Evolutionary conservation across 371 early-diverging fungal species (phyloP), one percentile per base, ranked within the genome.

Genomic region (Apophysomyces variabilis): DNA sequence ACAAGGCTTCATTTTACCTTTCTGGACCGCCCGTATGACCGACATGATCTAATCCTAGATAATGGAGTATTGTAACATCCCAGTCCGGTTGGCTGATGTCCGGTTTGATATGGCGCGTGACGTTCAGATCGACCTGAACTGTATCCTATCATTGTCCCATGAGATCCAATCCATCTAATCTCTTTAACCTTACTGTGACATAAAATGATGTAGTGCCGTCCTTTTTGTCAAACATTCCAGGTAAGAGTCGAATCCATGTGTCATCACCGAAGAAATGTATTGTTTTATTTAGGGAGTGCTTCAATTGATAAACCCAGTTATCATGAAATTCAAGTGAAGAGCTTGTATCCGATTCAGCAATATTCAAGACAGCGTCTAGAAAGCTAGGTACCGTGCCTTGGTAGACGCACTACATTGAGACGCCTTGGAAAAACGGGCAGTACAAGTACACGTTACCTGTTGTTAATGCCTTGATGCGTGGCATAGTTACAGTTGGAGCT

Each of bases 401-500:
- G 21, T 6, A 50, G 5, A 50, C 21, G 9, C 26, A 26, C 26
- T 26, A 26, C 26, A 26, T 58, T n/a, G 13, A 39, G 43, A 35
- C 21, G 38, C 38, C 26, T 57, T 18, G 7, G 9, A 9, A 9
- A 46, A 7, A 9, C 8, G 57, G 5, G 54, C 67, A 57, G 68
- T 44, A 36, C 73, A 79, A 70, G 81, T 26, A 26, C 26, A 26
- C 26, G 79, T 60, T 84, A 57, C 96, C 97, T 8, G 99, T 96
- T n/a, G 92, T 94, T 44, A 98, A 68, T 5, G 95, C 97, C 73
- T 96, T 97, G 63, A 98, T 86, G 18, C 99, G 87, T 65, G 97
- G 98, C 74, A 96, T 83, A 11, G 98, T 97, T 3, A 96, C 97
- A 0, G 99, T 98, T 1, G 99, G 98, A 14, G 97, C 91, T 41